Evolutionary conservation across 805 yeast species (phyloP).

Genomic region (Saccharomycopsis oosterbeekiorum): DNA sequence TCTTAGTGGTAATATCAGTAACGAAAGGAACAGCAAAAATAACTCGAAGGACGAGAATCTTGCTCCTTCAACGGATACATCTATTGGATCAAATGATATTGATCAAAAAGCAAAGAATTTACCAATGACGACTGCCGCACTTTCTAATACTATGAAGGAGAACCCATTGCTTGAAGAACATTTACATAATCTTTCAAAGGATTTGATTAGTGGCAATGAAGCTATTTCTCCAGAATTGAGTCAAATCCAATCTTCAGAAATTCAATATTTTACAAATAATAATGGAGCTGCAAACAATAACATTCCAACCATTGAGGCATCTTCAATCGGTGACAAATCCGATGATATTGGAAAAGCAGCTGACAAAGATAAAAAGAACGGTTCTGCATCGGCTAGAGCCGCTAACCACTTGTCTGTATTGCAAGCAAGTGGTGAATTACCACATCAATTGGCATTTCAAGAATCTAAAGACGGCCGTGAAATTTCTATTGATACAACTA

Average conservation of each 20-base stretch:
- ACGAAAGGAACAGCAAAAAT: background rate
- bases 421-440: conserved; percentile 24
- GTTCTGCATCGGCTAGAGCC: background rate
- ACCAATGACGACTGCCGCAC: background rate
- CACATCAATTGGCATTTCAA: conserved; percentile 67
- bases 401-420: conserved; percentile 7
- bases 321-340: background rate
- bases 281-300: background rate
- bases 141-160: background rate
- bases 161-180: conserved; percentile 10
- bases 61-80: background rate
- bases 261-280: conserved; percentile 10
- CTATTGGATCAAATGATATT: background rate
- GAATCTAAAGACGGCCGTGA: conserved; percentile 42
- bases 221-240: conserved; percentile 14
- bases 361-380: background rate
- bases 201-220: conserved; percentile 15
- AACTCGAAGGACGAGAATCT: background rate
- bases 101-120: background rate
- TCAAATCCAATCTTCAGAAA: conserved; percentile 14
- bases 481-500: conserved; percentile 52
- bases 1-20: background rate
- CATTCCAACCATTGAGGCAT: conserved; percentile 1
- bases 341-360: background rate
- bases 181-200: conserved; percentile 18